Conservation (phyloP, 2,329 filamentous ascomycete genomes). For the Sporothrix humicola region DNA sequence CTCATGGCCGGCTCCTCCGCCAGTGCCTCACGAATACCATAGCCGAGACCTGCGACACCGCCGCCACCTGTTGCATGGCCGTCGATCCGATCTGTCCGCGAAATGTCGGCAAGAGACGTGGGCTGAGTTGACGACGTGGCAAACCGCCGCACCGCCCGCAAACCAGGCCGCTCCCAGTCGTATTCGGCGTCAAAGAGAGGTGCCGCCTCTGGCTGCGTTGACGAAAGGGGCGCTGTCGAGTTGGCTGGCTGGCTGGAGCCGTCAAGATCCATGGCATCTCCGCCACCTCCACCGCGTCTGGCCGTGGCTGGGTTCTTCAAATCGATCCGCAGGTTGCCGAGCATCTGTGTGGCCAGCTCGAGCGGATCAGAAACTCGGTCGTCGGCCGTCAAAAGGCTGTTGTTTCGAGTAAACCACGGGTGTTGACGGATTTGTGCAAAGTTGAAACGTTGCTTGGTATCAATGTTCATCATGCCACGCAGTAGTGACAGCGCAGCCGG, state of each 20-base stretch:
- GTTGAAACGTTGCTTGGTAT: slow-evolving; percentile 76
- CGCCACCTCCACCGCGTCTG: slow-evolving; percentile 43
- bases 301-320: slow-evolving; percentile 67
- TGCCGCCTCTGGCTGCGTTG: slow-evolving; percentile 64
- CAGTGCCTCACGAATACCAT: slow-evolving; percentile 61
- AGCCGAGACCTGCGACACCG: slow-evolving; percentile 37
- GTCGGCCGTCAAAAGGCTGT: slow-evolving; percentile 74
- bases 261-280: slow-evolving; percentile 75
- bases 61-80: slow-evolving; percentile 20
- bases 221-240: neutral
- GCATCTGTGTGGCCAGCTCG: slow-evolving; percentile 89
- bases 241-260: slow-evolving; percentile 51
- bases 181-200: slow-evolving; percentile 74
- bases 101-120: slow-evolving; percentile 46
- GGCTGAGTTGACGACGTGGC: slow-evolving; percentile 59
- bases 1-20: slow-evolving; percentile 84
- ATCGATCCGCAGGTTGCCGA: slow-evolving; percentile 88
- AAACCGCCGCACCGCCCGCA: slow-evolving; percentile 57
- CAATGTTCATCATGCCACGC: slow-evolving; percentile 89
- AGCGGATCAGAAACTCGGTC: slow-evolving; percentile 80
- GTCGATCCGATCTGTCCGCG: slow-evolving; percentile 47
- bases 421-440: slow-evolving; percentile 86
- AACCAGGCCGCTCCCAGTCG: slow-evolving; percentile 82
- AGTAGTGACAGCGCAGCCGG: slow-evolving; percentile 77
- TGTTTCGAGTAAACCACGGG: slow-evolving; percentile 90